Evolutionary conservation across 371 early-diverging fungal species (phyloP).

Genomic region (Haplosporangium sp.): DNA sequence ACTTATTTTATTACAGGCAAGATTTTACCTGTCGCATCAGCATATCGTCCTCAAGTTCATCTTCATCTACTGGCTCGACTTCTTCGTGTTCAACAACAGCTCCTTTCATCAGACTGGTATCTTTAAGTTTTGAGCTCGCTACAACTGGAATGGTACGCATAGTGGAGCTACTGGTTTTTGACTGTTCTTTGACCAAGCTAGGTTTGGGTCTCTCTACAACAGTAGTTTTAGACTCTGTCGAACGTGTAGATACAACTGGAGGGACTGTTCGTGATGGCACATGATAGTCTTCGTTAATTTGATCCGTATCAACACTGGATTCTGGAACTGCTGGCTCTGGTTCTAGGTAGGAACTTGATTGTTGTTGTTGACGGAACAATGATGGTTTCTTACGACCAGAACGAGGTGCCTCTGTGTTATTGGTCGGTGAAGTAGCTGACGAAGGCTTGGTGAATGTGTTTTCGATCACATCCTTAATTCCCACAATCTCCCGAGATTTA

Average conservation of each 20-base stretch:
- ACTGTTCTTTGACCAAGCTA: neutral
- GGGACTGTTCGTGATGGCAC: neutral
- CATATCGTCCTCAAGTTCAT: conserved; percentile 70
- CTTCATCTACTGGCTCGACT: conserved; percentile 62
- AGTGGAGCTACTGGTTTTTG: neutral
- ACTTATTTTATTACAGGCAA: too few species aligned
- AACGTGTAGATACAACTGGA: conserved; percentile 8
- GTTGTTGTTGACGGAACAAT: conserved; percentile 38
- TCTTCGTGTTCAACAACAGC: conserved; percentile 66
- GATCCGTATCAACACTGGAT: conserved; percentile 12
- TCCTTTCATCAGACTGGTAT: conserved; percentile 66
- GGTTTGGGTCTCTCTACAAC: neutral
- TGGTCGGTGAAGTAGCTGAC: neutral
- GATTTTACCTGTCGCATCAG: conserved; percentile 61
- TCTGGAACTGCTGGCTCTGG: conserved; percentile 44
- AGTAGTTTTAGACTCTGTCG: neutral
- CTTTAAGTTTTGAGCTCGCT: conserved; percentile 51
- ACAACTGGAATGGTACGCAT: conserved; percentile 39
- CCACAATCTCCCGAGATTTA: conserved; percentile 7
- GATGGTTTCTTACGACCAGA: conserved; percentile 30
- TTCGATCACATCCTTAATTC: conserved; percentile 36
- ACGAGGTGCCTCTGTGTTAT: conserved; percentile 1
- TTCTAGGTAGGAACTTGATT: conserved; percentile 15
- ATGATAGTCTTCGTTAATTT: conserved; percentile 2
- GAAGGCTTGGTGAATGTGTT: conserved; percentile 44